phyloP scores from a whole-genome alignment of 176 grass and related monocot species.

The Musa schizocarpa region DNA sequence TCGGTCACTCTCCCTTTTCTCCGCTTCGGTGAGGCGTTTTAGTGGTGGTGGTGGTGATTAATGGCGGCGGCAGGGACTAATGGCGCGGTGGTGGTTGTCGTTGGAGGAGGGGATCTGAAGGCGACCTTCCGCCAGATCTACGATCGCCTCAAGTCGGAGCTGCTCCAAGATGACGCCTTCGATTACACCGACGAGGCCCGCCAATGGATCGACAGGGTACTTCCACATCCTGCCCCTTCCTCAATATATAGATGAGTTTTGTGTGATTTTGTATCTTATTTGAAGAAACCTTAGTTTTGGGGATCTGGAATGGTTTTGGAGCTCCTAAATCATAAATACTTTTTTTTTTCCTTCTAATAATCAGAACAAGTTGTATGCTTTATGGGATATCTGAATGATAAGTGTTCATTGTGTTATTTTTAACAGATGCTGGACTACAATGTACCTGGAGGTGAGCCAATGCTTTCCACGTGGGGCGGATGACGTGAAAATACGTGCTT shows the following conservation, averaged over 20 bases:
- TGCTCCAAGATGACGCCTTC: slow-evolving; percentile 81
- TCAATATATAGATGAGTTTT: neutral
- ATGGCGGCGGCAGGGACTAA: slow-evolving; percentile 14
- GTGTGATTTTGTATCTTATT: neutral
- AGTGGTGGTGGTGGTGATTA: slow-evolving; percentile 10
- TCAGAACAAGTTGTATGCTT: neutral
- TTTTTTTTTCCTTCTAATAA: neutral
- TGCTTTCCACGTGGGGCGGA: neutral
- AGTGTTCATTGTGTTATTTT: slow-evolving; percentile 24
- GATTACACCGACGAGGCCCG: slow-evolving; percentile 87
- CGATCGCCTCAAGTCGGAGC: slow-evolving; percentile 55
- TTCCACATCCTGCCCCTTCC: neutral
- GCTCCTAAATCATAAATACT: too few species aligned
- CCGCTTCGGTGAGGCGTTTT: neutral
- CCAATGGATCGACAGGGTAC: slow-evolving; percentile 82
- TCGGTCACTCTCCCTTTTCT: neutral
- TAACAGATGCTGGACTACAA: slow-evolving; percentile 95
- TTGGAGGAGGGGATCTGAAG: slow-evolving; percentile 28
- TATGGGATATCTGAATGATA: neutral
- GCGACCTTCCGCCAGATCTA: slow-evolving; percentile 54
- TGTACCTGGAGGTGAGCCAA: slow-evolving; percentile 69
- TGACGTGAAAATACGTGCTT: slow-evolving; percentile 3
- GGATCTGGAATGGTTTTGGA: neutral
- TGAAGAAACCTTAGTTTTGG: neutral
- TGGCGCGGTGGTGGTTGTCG: slow-evolving; percentile 16